These are phyloP conservation scores for Agapanthus africanus DNA, from an alignment of 106 monocot genomes.

Conservation along the genomic window DNA sequence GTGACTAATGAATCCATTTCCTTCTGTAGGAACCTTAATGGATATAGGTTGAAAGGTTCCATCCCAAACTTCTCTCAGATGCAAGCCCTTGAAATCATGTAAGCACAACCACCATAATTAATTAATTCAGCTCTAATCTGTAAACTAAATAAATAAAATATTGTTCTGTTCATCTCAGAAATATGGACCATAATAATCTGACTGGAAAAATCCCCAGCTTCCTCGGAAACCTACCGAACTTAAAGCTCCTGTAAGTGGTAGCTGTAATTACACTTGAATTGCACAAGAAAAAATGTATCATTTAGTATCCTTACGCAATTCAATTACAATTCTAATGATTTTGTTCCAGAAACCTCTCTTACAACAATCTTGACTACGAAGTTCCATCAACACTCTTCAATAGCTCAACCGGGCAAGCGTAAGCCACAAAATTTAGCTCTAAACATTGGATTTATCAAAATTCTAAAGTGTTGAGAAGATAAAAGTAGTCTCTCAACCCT, in stretches of 20 bases:
- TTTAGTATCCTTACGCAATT: no score
- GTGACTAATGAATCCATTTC: not conserved
- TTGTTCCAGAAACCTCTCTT: slow-evolving; percentile 6
- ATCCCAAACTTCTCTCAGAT: slow-evolving; percentile 4
- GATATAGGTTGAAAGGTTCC: slow-evolving; percentile 1
- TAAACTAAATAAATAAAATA: not conserved
- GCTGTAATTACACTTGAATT: not conserved
- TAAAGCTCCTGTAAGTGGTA: slow-evolving; percentile 8
- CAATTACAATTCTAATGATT: no score
- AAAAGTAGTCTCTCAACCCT: not conserved
- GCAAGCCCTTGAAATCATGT: slow-evolving; percentile 11
- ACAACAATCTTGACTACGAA: slow-evolving; percentile 4
- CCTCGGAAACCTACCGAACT: slow-evolving; percentile 4
- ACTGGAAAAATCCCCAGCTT: not conserved
- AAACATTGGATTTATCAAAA: no score
- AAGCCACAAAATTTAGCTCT: not conserved
- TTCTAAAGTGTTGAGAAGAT: not conserved
- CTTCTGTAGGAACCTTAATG: not conserved
- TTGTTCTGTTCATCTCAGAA: not conserved
- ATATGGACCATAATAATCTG: slow-evolving; percentile 5
- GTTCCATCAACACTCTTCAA: not conserved
- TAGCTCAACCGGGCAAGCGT: not conserved
- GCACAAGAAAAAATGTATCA: not conserved
- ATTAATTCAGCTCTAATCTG: not conserved
- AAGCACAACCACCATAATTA: not conserved